These are phyloP conservation scores for Sarcomyxa edulis DNA, from an alignment of 768 basidiomycete species.

Conservation along the genomic window DNA sequence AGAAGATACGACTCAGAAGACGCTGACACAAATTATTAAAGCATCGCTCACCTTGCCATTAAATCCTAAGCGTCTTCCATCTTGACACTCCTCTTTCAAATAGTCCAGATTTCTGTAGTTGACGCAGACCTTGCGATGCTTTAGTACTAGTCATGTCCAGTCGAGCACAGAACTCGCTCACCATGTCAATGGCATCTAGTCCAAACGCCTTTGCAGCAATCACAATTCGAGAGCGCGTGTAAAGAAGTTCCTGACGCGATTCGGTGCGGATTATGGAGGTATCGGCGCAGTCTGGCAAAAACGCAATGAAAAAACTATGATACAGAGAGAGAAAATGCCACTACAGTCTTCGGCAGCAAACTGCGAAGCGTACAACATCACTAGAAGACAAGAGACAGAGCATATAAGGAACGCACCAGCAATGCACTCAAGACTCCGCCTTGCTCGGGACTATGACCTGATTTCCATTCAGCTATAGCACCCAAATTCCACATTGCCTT, in stretches of 20 bases:
- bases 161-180: constrained; percentile 18
- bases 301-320: constrained; percentile 1
- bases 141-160: neutral
- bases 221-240: constrained; percentile 78
- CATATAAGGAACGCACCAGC: constrained; percentile 42
- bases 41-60: constrained; percentile 68
- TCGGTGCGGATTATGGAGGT: constrained; percentile 74
- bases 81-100: constrained; percentile 69
- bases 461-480: constrained; percentile 68
- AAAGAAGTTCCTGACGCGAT: constrained; percentile 73
- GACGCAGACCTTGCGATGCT: constrained; percentile 63
- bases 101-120: constrained; percentile 73
- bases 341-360: constrained; percentile 96
- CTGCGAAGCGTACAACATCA: constrained; percentile 30
- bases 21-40: constrained; percentile 2
- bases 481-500: constrained; percentile 60
- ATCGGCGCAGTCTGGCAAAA: constrained; percentile 78
- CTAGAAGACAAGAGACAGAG: neutral
- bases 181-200: constrained; percentile 90
- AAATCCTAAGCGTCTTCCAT: constrained; percentile 80
- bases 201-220: constrained; percentile 79
- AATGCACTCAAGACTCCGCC: constrained; percentile 61
- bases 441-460: constrained; percentile 34
- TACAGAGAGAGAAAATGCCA: constrained; percentile 14
- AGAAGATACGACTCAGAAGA: constrained; percentile 2